Evolutionary conservation across 2,329 filamentous ascomycete genomes (phyloP).

Genomic region (Aulographum hederae): DNA sequence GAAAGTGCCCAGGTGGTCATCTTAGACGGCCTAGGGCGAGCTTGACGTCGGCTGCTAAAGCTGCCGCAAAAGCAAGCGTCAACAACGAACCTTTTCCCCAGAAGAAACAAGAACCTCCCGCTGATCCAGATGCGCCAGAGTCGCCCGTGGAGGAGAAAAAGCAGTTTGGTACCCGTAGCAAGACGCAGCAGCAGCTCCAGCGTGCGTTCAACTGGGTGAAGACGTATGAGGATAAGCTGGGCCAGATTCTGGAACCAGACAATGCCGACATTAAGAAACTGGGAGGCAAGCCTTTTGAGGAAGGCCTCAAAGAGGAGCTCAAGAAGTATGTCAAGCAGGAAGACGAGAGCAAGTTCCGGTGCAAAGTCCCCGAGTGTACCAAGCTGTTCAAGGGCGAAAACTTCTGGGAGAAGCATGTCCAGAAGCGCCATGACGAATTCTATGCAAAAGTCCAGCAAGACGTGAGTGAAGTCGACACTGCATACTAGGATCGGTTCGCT

Average conservation of each 20-base stretch:
- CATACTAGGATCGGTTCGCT: not conserved
- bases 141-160: conserved; percentile 57
- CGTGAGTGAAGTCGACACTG: conserved; percentile 35
- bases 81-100: conserved; percentile 66
- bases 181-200: conserved; percentile 80
- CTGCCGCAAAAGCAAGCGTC: conserved; percentile 71
- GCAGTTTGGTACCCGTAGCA: conserved; percentile 39
- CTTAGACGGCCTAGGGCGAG: conserved; percentile 78
- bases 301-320: conserved; percentile 74
- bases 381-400: conserved; percentile 95
- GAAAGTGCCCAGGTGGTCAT: conserved; percentile 96
- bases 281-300: conserved; percentile 71
- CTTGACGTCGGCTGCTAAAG: conserved; percentile 64
- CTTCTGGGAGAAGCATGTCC: conserved; percentile 96
- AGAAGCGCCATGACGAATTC: conserved; percentile 90
- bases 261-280: conserved; percentile 76
- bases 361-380: conserved; percentile 86
- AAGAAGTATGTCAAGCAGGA: conserved; percentile 86
- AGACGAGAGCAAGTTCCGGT: conserved; percentile 91
- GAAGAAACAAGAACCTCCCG: conserved; percentile 37
- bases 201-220: conserved; percentile 97
- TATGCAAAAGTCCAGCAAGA: conserved; percentile 62
- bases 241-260: conserved; percentile 82
- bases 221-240: conserved; percentile 92
- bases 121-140: conserved; percentile 40